These are phyloP conservation scores for Corynascus novoguineensis DNA, from an alignment of 495 filamentous ascomycete genomes.

Conservation along the genomic window DNA sequence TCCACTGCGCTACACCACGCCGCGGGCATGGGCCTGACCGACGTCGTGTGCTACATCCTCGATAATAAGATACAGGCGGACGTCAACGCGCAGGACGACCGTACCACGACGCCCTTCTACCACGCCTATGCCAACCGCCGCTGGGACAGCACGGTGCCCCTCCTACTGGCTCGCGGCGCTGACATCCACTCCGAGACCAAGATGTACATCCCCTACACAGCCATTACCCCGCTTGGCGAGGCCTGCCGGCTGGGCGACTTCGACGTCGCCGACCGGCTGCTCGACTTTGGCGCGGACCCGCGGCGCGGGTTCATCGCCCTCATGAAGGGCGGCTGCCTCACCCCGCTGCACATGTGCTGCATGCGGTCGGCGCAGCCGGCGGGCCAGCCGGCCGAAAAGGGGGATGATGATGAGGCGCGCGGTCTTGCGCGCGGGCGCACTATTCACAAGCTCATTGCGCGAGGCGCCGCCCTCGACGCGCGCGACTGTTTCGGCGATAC, in stretches of 20 bases:
- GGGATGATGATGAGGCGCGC: slow-evolving; percentile 10
- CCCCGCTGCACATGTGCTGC: slow-evolving; percentile 31
- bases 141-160: slow-evolving; percentile 28
- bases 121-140: slow-evolving; percentile 33
- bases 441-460: slow-evolving; percentile 27
- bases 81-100: slow-evolving; percentile 27
- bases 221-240: slow-evolving; percentile 34
- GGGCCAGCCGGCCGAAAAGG: slow-evolving; percentile 4
- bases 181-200: slow-evolving; percentile 29
- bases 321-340: slow-evolving; percentile 15
- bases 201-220: slow-evolving; percentile 31
- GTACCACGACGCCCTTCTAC: slow-evolving; percentile 31
- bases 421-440: slow-evolving; percentile 16
- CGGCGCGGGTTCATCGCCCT: slow-evolving; percentile 24
- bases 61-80: slow-evolving; percentile 24
- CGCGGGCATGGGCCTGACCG: slow-evolving; percentile 22
- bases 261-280: slow-evolving; percentile 26
- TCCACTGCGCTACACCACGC: slow-evolving; percentile 30
- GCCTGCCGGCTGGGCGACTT: slow-evolving; percentile 33
- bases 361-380: slow-evolving; percentile 23
- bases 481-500: slow-evolving; percentile 29
- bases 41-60: slow-evolving; percentile 24
- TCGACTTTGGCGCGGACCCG: slow-evolving; percentile 32
- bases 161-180: slow-evolving; percentile 31
- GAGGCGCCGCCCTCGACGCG: slow-evolving; percentile 28